Evolutionary conservation across 225 moss, liverwort and hornwort genomes (phyloP).

Genomic region (Climacium dendroides): DNA sequence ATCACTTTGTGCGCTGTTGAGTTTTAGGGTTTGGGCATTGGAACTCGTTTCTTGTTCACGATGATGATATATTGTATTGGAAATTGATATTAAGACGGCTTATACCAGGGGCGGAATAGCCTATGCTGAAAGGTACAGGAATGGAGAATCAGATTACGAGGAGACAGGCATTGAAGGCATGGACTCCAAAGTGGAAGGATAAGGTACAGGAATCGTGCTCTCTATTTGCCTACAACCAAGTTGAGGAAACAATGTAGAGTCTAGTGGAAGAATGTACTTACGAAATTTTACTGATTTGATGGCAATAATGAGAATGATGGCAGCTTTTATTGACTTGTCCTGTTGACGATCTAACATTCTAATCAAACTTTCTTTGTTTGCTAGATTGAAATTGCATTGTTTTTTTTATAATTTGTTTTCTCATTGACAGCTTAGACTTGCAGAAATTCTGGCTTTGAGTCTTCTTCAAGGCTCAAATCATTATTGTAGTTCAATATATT

Average conservation of each 20-base stretch:
- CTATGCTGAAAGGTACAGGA: neutral
- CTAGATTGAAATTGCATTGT: neutral
- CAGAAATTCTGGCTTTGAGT: neutral
- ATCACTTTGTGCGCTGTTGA: neutral
- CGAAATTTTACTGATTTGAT: neutral
- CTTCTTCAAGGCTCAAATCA: neutral
- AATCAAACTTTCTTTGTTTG: neutral
- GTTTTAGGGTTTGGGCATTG: neutral
- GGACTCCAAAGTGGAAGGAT: constrained; percentile 39
- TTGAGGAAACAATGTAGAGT: neutral
- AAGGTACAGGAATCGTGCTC: constrained; percentile 5
- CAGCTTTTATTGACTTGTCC: neutral
- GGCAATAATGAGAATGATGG: neutral
- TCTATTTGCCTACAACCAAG: neutral
- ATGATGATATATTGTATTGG: neutral
- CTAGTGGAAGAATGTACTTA: neutral
- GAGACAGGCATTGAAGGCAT: constrained; percentile 25
- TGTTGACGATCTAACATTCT: neutral
- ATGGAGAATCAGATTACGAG: constrained; percentile 17
- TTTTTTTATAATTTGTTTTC: neutral
- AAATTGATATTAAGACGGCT: neutral
- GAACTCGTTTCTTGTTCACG: neutral
- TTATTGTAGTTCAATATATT: neutral
- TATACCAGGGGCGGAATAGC: neutral
- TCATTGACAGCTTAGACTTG: neutral